These are phyloP conservation scores for Tanacetum coccineum DNA, from an alignment of 129 eudicot species.

Conservation along the genomic window DNA sequence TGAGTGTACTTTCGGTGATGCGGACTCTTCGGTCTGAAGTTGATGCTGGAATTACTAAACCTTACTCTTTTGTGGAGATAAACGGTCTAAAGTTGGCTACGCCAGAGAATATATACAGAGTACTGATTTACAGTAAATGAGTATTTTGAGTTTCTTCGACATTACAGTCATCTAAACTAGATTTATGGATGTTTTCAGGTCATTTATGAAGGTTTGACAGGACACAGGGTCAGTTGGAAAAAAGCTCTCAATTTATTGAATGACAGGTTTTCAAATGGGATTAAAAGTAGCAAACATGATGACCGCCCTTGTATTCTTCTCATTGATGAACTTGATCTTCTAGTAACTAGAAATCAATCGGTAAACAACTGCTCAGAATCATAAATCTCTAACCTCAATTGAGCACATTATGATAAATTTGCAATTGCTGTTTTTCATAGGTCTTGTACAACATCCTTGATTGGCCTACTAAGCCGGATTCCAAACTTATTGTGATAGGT, in stretches of 20 bases:
- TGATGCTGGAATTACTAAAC: constrained; percentile 73
- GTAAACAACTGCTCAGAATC: constrained; percentile 34
- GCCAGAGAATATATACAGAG: constrained; percentile 89
- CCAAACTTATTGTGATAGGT: constrained; percentile 93
- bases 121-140: constrained; percentile 22
- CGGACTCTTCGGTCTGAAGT: constrained; percentile 75
- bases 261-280: constrained; percentile 76
- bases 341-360: constrained; percentile 90
- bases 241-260: constrained; percentile 84
- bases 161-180: background rate
- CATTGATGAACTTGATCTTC: constrained; percentile 94
- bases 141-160: background rate
- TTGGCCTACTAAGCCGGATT: constrained; percentile 93
- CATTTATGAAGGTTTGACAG: constrained; percentile 86
- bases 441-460: constrained; percentile 99
- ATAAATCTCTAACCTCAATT: background rate
- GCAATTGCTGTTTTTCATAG: constrained; percentile 32
- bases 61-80: constrained; percentile 90
- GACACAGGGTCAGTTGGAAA: constrained; percentile 91
- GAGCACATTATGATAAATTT: constrained; percentile 14
- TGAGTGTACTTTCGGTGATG: constrained; percentile 96
- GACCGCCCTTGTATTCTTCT: constrained; percentile 87
- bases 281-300: constrained; percentile 57
- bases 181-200: constrained; percentile 49
- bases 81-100: constrained; percentile 88